phyloP scores from a whole-genome alignment of 139 green algal genomes.

The Desmodesmus armatus region DNA sequence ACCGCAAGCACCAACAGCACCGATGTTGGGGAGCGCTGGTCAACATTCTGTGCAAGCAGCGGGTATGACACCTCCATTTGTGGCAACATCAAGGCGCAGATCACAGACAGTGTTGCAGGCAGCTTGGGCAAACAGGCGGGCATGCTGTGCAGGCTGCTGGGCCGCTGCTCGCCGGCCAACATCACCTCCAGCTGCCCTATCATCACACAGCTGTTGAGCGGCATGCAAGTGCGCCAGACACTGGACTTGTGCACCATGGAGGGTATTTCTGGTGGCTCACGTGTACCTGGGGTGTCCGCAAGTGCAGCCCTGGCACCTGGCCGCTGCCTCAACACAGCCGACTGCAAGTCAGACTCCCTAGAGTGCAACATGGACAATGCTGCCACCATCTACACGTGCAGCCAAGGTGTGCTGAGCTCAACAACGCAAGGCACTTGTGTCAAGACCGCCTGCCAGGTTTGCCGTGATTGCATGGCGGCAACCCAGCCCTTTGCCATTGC shows the following conservation, averaged over 20 bases:
- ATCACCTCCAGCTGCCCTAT: background rate
- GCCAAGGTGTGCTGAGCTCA: background rate
- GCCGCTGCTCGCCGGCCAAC: background rate
- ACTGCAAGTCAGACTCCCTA: background rate
- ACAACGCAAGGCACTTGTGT: too few species aligned
- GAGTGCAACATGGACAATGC: background rate
- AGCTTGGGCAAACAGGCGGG: too few species aligned
- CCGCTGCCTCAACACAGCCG: background rate
- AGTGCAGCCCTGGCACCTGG: background rate
- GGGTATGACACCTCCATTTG: background rate
- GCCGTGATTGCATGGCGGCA: too few species aligned
- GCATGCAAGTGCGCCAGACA: background rate
- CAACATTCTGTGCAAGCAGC: background rate
- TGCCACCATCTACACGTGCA: background rate
- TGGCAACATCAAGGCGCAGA: background rate
- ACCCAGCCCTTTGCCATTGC: too few species aligned
- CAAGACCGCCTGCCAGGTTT: too few species aligned
- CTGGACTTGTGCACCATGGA: background rate
- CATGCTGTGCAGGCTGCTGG: conserved; percentile 6
- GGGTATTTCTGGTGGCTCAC: background rate
- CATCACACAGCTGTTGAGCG: background rate
- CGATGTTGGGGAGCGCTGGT: background rate
- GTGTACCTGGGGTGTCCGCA: background rate
- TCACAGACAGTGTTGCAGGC: background rate
- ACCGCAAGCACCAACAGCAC: background rate